A percentile compares a stretch with the other conserved stretches of the same genome.
Evolutionary conservation across 192 early-diverging fungal species (phyloP).

Genomic region (Podila epigama): DNA sequence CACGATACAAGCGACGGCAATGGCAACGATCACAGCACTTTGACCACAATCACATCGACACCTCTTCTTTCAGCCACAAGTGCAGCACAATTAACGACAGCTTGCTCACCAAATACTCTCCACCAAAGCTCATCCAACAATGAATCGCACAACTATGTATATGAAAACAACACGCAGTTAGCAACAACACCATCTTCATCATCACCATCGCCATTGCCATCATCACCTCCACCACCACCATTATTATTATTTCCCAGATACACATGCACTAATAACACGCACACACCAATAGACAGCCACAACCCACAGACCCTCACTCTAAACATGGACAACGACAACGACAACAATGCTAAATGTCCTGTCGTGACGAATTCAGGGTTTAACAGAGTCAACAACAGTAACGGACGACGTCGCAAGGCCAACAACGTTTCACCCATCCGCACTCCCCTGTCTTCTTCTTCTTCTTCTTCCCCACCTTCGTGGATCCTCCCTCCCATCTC

Average conservation of each 20-base stretch:
- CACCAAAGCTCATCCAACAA: no score
- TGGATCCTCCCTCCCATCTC: conserved; percentile 38
- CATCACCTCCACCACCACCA: neutral
- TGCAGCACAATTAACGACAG: no score
- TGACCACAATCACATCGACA: no score
- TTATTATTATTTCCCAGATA: neutral
- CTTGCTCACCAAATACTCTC: no score
- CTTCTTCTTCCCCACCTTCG: neutral
- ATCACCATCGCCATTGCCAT: neutral
- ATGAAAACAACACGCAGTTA: no score
- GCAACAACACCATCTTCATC: neutral
- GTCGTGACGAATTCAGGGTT: neutral
- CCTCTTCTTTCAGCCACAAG: no score
- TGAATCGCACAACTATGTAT: no score
- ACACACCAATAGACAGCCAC: neutral
- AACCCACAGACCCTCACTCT: neutral
- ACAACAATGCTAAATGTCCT: neutral
- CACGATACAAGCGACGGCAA: no score
- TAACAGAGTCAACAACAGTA: neutral
- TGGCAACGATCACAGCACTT: no score
- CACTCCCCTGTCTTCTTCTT: no score
- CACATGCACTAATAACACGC: no score
- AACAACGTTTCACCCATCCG: neutral
- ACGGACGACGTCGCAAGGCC: neutral
- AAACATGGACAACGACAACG: neutral